Percentiles rank a stretch among this genome's conserved stretches.
Evolutionary conservation across 768 basidiomycete species (phyloP).

Genomic region (Hydnomerulius pinastri): DNA sequence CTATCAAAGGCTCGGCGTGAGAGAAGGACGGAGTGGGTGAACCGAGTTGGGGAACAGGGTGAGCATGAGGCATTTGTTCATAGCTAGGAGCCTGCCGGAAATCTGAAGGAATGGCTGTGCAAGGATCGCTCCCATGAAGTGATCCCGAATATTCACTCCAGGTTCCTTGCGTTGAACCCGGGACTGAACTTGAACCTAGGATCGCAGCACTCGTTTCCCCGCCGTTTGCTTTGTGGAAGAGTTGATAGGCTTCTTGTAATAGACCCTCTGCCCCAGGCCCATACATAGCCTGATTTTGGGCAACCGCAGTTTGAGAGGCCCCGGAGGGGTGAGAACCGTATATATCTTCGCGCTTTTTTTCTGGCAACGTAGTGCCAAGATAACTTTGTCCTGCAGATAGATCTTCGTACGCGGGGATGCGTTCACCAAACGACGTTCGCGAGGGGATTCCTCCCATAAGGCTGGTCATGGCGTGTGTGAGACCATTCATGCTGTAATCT

Average conservation of each 20-base stretch:
- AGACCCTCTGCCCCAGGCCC: neutral
- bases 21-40: constrained; percentile 6
- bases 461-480: constrained; percentile 12
- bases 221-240: constrained; percentile 7
- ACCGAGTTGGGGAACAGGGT: neutral
- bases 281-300: constrained; percentile 4
- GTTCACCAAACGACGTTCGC: neutral
- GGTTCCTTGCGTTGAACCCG: constrained; percentile 12
- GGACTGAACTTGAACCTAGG: constrained; percentile 16
- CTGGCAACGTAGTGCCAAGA: neutral
- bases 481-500: constrained; percentile 1
- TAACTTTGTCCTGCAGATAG: neutral
- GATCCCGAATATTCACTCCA: constrained; percentile 1
- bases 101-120: neutral
- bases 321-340: constrained; percentile 8
- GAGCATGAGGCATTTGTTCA: neutral
- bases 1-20: constrained; percentile 1
- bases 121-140: neutral
- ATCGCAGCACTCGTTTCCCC: constrained; percentile 6
- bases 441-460: neutral
- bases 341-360: neutral
- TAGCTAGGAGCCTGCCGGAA: neutral
- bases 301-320: neutral
- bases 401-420: constrained; percentile 5
- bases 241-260: constrained; percentile 6